Evolutionary conservation across 495 filamentous ascomycete species (phyloP), one percentile per base, ranked within the genome.

Genomic region (Daldinia bambusicola): DNA sequence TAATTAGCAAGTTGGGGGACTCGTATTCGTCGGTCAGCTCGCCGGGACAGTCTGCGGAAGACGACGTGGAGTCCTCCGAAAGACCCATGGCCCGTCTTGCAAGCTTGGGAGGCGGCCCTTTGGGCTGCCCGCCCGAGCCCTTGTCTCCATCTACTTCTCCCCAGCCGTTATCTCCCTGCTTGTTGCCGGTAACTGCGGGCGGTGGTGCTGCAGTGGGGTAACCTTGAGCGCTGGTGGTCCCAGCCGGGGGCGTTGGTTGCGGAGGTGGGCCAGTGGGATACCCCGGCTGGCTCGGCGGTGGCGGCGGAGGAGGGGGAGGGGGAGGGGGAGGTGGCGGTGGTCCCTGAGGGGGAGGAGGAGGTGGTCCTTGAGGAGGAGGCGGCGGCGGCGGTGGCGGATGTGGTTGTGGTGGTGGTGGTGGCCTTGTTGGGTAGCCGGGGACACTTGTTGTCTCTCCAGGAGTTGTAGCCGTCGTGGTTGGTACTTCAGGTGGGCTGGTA

Each of bases 1-100:
- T 88, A 31, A 93, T 75, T 66, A 93, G 91, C 57, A 93, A 80
- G 75, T 91, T 87, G 13, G 91, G 90, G 74, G 80, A 89, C 70
- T 90, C 80, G 64, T 82, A 90, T 7, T 79, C 63, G 22, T 84
- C 86, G 1, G 79, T 78, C 13, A 89, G 80, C 32, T 83, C 81
- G 2, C 86, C 80, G 10, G 85, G 84, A 77, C 87, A 89, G 67
- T 77, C 73, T 41, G 75, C 72, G 66, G 53, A 68, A 56, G 52
- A 22, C 20, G 55, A 16, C 12, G 32, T 16, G 16, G 10, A 10
- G 13, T 40, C 31, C 18, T n/a, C n/a, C n/a, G 8, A 66, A 74
- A 48, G 70, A 58, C 51, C 45, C 4, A 26, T 22, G 14, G 41
- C 57, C 12, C 57, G 56, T 31, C 57, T 40, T 5, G 51, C 26